Percentiles rank a stretch among this genome's conserved stretches.
These are phyloP conservation scores for Penicillium macrosclerotiorum DNA, from an alignment of 495 filamentous ascomycete species.

Conservation along the genomic window DNA sequence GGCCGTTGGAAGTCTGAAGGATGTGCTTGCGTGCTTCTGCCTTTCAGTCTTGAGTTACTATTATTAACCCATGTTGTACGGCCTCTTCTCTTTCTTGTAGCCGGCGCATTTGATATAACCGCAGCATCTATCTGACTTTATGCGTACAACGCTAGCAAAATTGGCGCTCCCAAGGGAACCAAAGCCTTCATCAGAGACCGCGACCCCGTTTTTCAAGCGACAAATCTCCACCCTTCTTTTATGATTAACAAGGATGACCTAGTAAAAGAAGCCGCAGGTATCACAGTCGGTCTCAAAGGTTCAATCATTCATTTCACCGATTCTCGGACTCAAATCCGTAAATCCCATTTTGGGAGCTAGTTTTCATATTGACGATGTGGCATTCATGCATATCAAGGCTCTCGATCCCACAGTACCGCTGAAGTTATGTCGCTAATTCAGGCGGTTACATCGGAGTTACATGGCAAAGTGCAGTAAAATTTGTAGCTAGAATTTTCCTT, in stretches of 20 bases:
- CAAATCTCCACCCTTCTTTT: neutral
- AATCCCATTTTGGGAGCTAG: neutral
- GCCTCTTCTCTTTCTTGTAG: too few species aligned
- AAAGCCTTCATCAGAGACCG: neutral
- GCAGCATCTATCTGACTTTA: slow-evolving; percentile 4
- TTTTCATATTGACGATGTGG: neutral
- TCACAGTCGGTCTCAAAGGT: neutral
- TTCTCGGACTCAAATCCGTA: neutral
- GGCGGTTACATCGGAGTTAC: neutral
- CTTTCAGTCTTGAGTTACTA: too few species aligned
- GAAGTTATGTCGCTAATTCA: slow-evolving; percentile 1
- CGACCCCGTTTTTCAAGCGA: neutral
- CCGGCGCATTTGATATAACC: too few species aligned
- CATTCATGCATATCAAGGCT: slow-evolving; percentile 4
- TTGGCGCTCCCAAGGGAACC: neutral
- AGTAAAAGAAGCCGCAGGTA: neutral
- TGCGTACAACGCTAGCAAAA: slow-evolving; percentile 1
- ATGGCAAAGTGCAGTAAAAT: neutral
- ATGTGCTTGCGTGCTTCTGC: too few species aligned
- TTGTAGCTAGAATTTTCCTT: neutral
- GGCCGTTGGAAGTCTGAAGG: too few species aligned
- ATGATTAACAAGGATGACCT: neutral
- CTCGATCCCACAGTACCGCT: neutral
- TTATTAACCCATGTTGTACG: too few species aligned
- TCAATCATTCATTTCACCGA: neutral